Evolutionary conservation across 495 filamentous ascomycete species (phyloP), one percentile per base, ranked within the genome.

Genomic region (Xylaria grammica): DNA sequence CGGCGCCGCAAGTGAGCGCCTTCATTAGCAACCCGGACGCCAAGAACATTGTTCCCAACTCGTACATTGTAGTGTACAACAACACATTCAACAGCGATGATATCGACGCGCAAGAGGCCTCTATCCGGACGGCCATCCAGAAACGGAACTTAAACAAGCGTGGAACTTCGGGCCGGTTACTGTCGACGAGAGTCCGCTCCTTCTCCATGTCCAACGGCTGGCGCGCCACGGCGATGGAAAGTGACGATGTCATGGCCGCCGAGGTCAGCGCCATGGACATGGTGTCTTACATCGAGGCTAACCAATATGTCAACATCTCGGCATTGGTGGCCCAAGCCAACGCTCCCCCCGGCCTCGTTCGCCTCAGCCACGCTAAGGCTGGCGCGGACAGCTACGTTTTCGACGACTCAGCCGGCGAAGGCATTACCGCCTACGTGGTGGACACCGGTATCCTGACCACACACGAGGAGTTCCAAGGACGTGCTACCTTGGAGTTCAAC

Each of bases 41-140:
- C 30, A 49, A 34, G 17, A 69, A 82, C 58, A 50, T 74, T 38
- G 75, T 84, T 29, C 78, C 80, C 7, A 77, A 80, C 73, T 72
- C 68, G 38, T 84, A 79, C 68, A 84, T 84, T 40, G 80, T 84
- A 4, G 81, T 84, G 40, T 84, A 84, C 74, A 77, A 82, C 73
- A 78, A 69, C 74, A 78, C 73, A 8, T 76, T 70, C 65, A 69
- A 61, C 60, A 72, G 79, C 38, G 75, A 74, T 20, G 78, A 69
- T 52, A 73, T 85, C 53, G 57, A 68, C 26, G 71, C 72, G 44
- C 78, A 83, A 58, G 65, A 81, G 68, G 65, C 69, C 22, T 75
- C 67, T 26, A 65, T 85, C 63, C 78, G 75, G 51, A 65, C 74
- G 3, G 69, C 75, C n/a, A 68, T 84, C 51, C 72, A 75, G 67